Evolutionary conservation across 1,284 basidiomycete genomes (phyloP), one percentile per base, ranked within the genome.

Genomic region (Trichosporon sp.): DNA sequence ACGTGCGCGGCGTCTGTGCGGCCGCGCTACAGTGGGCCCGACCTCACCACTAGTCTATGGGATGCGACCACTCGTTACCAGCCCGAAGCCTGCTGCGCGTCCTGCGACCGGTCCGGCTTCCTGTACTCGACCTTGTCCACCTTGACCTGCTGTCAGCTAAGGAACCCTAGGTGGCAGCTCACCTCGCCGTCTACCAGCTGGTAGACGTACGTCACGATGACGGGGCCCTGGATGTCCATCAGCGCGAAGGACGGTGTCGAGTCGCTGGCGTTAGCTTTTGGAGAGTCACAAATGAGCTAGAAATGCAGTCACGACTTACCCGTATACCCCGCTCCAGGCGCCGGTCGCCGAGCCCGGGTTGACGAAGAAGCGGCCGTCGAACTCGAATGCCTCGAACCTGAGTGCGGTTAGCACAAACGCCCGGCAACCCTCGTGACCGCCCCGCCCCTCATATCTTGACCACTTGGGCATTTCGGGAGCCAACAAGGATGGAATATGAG

Each of bases 261-360:
- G 25, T 89, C 88, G 31, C 88, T 89, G 74, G 27, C 2, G 27
- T 51, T 35, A 64, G 63, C 44, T 32, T 23, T 3, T n/a, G n/a
- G n/a, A n/a, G n/a, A n/a, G n/a, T n/a, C n/a, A n/a, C n/a, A n/a
- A 18, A 2, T 3, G 15, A 2, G 38, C 3, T 3, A 2, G 1
- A 3, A n/a, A n/a, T n/a, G 4, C 3, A n/a, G 81, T n/a, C n/a
- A n/a, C n/a, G n/a, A n/a, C 84, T 72, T 73, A 90, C 92, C 88
- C 89, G 70, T 87, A 90, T 6, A 88, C 81, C 0, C 92, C 91
- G 62, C 89, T 88, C 94, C 94, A 98, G 15, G 96, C 95, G 51
- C 95, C 95, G 0, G 93, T 96, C 0, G 94, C 95, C 15, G 92
- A 94, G 1, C 96, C 96, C 0, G 96, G 96, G 81, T 98, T 98